Evolutionary conservation across 2,329 filamentous ascomycete genomes (phyloP).

Genomic region (Venturia asperata): DNA sequence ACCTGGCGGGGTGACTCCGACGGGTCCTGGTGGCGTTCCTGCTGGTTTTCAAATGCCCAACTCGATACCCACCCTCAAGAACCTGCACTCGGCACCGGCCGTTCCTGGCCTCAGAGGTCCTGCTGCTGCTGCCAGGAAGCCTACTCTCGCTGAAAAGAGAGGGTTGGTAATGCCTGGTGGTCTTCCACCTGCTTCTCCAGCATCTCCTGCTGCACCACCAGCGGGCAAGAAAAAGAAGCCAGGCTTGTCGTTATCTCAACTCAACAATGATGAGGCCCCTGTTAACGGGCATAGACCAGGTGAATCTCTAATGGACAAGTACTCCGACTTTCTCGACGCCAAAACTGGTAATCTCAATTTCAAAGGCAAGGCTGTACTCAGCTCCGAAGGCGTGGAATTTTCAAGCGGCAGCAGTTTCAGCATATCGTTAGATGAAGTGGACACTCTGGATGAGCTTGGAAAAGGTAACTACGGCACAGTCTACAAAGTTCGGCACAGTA

Average conservation of each 20-base stretch:
- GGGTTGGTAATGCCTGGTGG: constrained; percentile 57
- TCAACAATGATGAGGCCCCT: constrained; percentile 27
- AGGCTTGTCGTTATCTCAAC: constrained; percentile 38
- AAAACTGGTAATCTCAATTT: constrained; percentile 89
- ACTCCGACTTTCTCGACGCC: constrained; percentile 78
- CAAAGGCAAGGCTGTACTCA: constrained; percentile 84
- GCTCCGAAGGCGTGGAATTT: constrained; percentile 85
- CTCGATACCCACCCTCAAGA: constrained; percentile 33
- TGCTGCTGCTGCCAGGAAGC: constrained; percentile 34
- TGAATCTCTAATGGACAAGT: constrained; percentile 54
- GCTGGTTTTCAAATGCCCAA: constrained; percentile 37
- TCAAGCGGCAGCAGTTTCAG: constrained; percentile 81
- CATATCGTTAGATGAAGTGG: constrained; percentile 92
- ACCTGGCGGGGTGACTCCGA: neutral
- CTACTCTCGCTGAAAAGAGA: constrained; percentile 61
- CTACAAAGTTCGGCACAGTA: constrained; percentile 87
- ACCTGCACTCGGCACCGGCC: constrained; percentile 43
- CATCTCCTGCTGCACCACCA: constrained; percentile 26
- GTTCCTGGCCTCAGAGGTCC: constrained; percentile 37
- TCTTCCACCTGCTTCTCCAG: constrained; percentile 30
- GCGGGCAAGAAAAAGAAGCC: constrained; percentile 36
- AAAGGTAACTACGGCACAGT: constrained; percentile 99
- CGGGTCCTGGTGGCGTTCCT: constrained; percentile 23
- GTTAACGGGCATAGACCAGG: constrained; percentile 29
- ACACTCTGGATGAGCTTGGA: constrained; percentile 84